Conservation (phyloP, 345 rosid genomes). For the Melaleuca alternifolia region DNA sequence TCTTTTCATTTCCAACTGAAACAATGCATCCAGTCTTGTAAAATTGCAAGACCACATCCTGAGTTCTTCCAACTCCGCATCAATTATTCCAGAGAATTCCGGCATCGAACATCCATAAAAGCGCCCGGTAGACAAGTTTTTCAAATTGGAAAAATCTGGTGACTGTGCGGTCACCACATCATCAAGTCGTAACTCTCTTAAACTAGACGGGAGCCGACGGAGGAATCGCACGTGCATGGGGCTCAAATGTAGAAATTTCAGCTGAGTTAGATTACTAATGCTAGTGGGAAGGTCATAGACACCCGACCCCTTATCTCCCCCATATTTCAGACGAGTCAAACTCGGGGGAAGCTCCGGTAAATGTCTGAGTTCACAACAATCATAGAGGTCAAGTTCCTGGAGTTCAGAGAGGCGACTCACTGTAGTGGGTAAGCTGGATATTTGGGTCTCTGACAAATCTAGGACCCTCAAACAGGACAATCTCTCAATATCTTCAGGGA, state of each 20-base stretch:
- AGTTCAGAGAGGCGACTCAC: not conserved
- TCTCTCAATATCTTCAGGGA: not conserved
- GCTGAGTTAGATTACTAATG: not conserved
- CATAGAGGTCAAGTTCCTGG: not conserved
- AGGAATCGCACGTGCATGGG: not conserved
- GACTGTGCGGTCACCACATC: fast-evolving
- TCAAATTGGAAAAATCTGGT: not conserved
- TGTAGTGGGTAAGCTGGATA: not conserved
- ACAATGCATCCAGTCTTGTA: not conserved
- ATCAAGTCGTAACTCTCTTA: not conserved
- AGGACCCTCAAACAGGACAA: not conserved
- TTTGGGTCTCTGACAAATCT: not conserved
- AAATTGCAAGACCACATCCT: not conserved
- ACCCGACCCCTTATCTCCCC: not conserved
- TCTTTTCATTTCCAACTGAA: not conserved
- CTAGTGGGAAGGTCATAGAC: not conserved
- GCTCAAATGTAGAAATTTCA: not conserved
- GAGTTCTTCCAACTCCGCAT: not conserved
- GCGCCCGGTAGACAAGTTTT: not conserved
- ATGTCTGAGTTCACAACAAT: not conserved
- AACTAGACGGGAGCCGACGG: not conserved
- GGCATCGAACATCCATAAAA: not conserved
- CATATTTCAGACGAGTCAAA: not conserved
- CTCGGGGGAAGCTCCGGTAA: not conserved
- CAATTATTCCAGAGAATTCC: not conserved